These are phyloP conservation scores for Sarocladium kiliense DNA, from an alignment of 2,329 filamentous ascomycete genomes.

Conservation along the genomic window DNA sequence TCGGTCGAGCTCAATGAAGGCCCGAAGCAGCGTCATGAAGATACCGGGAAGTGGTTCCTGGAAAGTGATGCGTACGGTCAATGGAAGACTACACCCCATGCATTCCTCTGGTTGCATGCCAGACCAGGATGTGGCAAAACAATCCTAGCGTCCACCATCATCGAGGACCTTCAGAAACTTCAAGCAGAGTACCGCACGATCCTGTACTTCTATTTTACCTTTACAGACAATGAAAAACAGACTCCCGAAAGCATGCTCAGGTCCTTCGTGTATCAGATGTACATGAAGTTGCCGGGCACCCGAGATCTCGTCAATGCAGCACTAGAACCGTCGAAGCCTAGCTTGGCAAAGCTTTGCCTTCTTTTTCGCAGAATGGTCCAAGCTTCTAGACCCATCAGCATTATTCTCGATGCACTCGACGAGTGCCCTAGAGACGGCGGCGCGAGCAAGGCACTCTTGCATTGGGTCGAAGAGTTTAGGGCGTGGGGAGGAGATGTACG, in stretches of 20 bases:
- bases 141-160: background rate
- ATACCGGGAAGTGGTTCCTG: background rate
- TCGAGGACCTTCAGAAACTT: background rate
- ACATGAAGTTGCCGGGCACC: background rate
- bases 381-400: background rate
- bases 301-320: background rate
- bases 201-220: background rate
- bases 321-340: background rate
- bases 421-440: background rate
- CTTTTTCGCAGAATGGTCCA: background rate
- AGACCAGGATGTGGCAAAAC: background rate
- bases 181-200: background rate
- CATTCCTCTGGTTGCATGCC: background rate
- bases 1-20: background rate
- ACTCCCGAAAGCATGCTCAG: background rate
- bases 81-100: background rate
- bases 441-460: background rate
- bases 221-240: background rate
- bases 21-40: background rate
- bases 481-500: background rate
- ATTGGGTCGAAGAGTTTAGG: background rate
- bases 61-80: background rate
- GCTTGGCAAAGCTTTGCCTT: background rate
- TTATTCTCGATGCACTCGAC: background rate
- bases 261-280: background rate